Evolutionary conservation across 1,284 basidiomycete species (phyloP).

Genomic region (Pyrrhoderma noxium): DNA sequence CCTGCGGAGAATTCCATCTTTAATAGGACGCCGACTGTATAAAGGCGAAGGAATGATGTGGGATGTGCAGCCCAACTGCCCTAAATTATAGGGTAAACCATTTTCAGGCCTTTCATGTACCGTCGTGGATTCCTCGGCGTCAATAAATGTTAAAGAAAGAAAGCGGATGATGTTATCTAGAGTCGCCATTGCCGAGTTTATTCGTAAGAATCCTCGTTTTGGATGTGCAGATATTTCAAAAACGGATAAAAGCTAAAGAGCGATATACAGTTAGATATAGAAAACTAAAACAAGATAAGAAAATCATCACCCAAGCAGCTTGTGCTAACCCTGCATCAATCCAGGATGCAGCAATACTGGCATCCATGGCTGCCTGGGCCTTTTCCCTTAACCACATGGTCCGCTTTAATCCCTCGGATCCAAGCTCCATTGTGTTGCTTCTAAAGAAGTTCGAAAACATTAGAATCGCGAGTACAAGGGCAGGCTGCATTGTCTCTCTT

Average conservation of each 20-base stretch:
- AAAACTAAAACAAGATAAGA: slow-evolving; percentile 3
- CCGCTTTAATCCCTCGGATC: slow-evolving; percentile 40
- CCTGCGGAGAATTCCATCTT: not conserved
- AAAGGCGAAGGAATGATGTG: slow-evolving; percentile 10
- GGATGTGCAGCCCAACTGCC: not conserved
- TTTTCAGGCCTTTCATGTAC: slow-evolving; percentile 27
- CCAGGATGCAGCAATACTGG: slow-evolving; percentile 60
- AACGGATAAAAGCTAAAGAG: slow-evolving; percentile 53
- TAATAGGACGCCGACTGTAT: slow-evolving; percentile 6
- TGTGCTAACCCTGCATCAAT: slow-evolving; percentile 65
- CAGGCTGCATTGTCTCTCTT: slow-evolving; percentile 56
- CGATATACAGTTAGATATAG: not conserved
- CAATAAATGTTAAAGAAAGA: slow-evolving; percentile 45
- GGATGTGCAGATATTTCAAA: slow-evolving; percentile 70
- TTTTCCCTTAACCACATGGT: slow-evolving; percentile 55
- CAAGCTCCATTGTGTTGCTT: slow-evolving; percentile 53
- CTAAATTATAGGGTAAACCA: too few relatives aligned
- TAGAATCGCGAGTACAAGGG: slow-evolving; percentile 55
- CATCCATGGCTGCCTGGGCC: slow-evolving; percentile 64
- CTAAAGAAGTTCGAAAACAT: slow-evolving; percentile 62
- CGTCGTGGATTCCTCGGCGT: slow-evolving; percentile 25
- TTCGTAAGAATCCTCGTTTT: slow-evolving; percentile 43
- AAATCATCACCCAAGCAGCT: slow-evolving; percentile 57
- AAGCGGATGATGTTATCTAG: slow-evolving; percentile 62
- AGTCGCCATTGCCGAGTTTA: slow-evolving; percentile 48